Evolutionary conservation across 2,329 filamentous ascomycete genomes (phyloP), one percentile per base, ranked within the genome.

Genomic region (Cladosporium cucumerinum): DNA sequence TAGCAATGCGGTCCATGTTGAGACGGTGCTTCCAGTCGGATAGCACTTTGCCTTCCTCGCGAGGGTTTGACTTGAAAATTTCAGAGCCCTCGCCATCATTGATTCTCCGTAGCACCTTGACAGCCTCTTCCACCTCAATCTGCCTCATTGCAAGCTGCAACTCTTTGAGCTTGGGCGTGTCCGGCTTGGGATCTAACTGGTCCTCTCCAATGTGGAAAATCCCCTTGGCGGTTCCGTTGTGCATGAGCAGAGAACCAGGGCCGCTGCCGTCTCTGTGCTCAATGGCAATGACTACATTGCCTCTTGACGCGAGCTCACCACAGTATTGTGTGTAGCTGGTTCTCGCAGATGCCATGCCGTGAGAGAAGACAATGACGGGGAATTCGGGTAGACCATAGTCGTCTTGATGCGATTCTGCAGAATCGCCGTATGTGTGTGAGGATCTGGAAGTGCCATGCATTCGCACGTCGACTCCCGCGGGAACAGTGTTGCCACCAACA

Each of bases 1-100:
- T 79, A 54, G 85, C 81, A 69, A 88, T 80, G 39, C 82, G 80
- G 32, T 81, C 76, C 54, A 83, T 78, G 72, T 88, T 82, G 7
- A 90, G 80, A 11, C 86, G 81, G 63, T 77, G 76, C 39, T 78
- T 73, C 81, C 87, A 90, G 18, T 76, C 75, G 3, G 77, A 69
- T 1, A 87, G 79, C 67, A 77, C 76, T 25, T 69, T 70, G 52
- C 81, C 85, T 72, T 84, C 85, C 39, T 67, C 71, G 68, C 80
- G 82, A 11, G 80, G 75, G 76, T 84, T 88, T 72, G 28, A 74
- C 68, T 68, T 74, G 75, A 69, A 73, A 14, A 81, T 65, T 5
- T 73, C 70, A 3, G 68, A 39, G 3, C 74, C 76, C 3, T 74
- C 67, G 10, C 80, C 79, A 12, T 73, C 71, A 54, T 81, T 79